phyloP scores from a whole-genome alignment of 169 alveolate species.

The Pseudocohnilembus persalinus region DNA sequence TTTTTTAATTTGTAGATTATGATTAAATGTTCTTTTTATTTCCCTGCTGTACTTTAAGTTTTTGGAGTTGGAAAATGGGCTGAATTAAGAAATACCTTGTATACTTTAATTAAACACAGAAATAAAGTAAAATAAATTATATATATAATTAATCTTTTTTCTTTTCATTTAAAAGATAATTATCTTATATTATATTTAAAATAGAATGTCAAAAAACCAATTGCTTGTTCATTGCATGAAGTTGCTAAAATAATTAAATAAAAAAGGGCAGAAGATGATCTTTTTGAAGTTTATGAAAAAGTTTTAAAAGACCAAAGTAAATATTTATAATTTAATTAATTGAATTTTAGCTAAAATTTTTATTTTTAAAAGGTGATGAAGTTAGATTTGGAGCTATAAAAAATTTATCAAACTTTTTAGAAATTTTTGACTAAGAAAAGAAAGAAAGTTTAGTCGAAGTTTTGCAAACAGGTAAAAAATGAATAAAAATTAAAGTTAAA shows the following conservation, averaged over 20 bases:
- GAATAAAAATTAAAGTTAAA: too few relatives aligned
- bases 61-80: constrained; percentile 40
- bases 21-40: constrained; percentile 26
- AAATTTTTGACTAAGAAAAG: constrained; percentile 32
- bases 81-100: constrained; percentile 13
- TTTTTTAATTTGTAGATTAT: constrained; percentile 8
- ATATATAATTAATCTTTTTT: not conserved
- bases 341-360: not conserved
- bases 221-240: constrained; percentile 31
- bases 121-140: constrained; percentile 15
- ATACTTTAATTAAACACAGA: constrained; percentile 20
- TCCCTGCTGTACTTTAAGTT: constrained; percentile 18
- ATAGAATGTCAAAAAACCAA: constrained; percentile 27
- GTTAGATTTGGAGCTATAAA: constrained; percentile 40
- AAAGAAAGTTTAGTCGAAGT: constrained; percentile 48
- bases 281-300: constrained; percentile 34
- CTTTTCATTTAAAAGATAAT: not conserved
- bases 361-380: constrained; percentile 21
- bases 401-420: constrained; percentile 31
- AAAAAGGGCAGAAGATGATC: constrained; percentile 40
- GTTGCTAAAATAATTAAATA: constrained; percentile 33
- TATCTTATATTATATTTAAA: not conserved
- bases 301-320: constrained; percentile 35
- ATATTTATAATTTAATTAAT: too few relatives aligned
- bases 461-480: constrained; percentile 15